Base-by-base conservation (phyloP, 352 stramenopile genomes). In the Salisapilia sapeloensis region DNA sequence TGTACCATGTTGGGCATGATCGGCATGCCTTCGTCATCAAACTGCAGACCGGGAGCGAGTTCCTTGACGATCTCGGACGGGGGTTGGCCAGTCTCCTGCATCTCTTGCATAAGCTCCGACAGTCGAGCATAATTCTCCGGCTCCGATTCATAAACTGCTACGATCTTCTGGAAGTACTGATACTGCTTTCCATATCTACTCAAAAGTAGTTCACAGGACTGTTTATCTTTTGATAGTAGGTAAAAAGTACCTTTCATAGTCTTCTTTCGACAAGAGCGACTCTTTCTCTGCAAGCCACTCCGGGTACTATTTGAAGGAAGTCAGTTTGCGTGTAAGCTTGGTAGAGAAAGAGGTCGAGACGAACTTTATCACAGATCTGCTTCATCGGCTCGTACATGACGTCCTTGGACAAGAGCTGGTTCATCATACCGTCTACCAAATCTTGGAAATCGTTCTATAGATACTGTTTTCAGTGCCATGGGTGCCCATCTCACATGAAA, bases 381-480 rank as follows among this genome's bases (percentile, higher is more conserved):
- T 93, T 93, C 60, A 98, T 97, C 8, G 94, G 94, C 46, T 97
- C 87, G 63, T 98, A 99, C 93, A 99, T 98, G 32, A 99, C 60
- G 42, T 99, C 94, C 45, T 96, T 97, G 26, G 80, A 90, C 40
- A 99, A 55, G 29, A 99, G 40, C 46, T 98, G 92, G 53, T 96
- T 65, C 92, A 98, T 97, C 76, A 99, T 97, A 19, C 89, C 85
- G 46, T 98, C 92, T 3, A 99, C 78, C 15, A 98, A 44, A 11
- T 85, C 75, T 26, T 97, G 71, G 40, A 96, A 85, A 52, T 93
- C 71, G 42, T 53, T 77, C 70, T 89, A 26, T 9, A 33, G 16
- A n/a, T 34, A 16, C 33, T 35, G n/a, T 4, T 15, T 14, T n/a
- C 5, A 36, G 17, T 15, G 13, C 31, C 16, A 36, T 10, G 27